Evolutionary conservation across 768 basidiomycete species (phyloP), one percentile per base, ranked within the genome.

Genomic region (Lentinula lateritia): DNA sequence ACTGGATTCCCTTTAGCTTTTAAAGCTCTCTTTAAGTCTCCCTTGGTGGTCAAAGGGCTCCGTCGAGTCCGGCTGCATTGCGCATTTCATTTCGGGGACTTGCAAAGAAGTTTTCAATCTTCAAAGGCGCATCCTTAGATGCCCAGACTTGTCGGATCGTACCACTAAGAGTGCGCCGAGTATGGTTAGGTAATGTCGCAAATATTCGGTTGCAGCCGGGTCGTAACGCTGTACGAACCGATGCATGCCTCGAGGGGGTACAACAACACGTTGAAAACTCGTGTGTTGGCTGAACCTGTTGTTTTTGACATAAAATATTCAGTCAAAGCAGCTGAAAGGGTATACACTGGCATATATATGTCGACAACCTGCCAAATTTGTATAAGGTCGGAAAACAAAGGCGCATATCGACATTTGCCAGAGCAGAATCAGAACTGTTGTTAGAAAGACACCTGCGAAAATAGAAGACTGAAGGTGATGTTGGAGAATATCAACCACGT

Each of bases 201-300:
- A 43, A 42, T 12, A 42, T 43, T 56, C 55, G 55, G 55, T 56
- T 32, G 15, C 16, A 35, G 16, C 52, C 46, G 54, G 10, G 6
- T 43, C 54, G 28, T 35, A 35, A 20, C 32, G 32, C 32, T 48
- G 58, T 34, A 35, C 23, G n/a, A 58, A 32, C 58, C 58, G 45
- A 46, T 36, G 32, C 45, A 46, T 10, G 45, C 43, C 58, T 59
- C 46, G 48, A 50, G 58, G 38, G 36, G 58, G 58, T 59, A 32
- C 58, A 59, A 16, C 28, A 48, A 59, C 45, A 48, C 58, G 58
- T 59, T 59, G 58, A 59, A 59, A 50, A 59, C 23, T 43, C 58
- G 18, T 59, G 58, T 15, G 7, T 34, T 35, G 4, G 12, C 2
- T 48, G 28, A 18, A 32, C 18, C 53, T 16, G 13, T 48, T 48